Evolutionary conservation across 805 yeast genomes (phyloP), one percentile per base, ranked within the genome.

Genomic region (Lachancea sp.): DNA sequence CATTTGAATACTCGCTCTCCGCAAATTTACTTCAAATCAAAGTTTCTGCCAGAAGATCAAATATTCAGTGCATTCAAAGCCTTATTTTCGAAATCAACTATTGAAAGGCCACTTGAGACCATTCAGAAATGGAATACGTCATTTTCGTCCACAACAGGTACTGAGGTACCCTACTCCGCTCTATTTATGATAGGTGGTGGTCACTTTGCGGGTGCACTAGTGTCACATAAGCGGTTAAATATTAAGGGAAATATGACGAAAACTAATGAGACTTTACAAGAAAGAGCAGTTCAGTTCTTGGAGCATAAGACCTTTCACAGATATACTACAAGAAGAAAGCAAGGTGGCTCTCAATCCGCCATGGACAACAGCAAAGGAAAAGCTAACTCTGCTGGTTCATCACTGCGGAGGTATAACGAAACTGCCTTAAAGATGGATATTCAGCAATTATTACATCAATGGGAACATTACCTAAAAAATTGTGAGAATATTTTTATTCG

Each of bases 181-280:
- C 61, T 92, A 9, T 75, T 92, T 50, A 86, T 92, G 96, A 75
- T 92, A 39, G 97, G 97, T 12, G 97, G 97, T 32, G 98, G 98
- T 30, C 97, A 92, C 64, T 92, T 92, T 68, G 96, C 97, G 0
- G 98, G 92, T 15, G 96, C 96, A 0, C 83, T 92, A 31, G 71
- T 92, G 7, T 77, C 87, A 1, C 97, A 89, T 54, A 69, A 69
- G 36, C 80, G 75, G 18, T 66, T 68, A 37, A 68, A 67, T 29
- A 70, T 73, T 2, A 74, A 72, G 48, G 86, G 87, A 2, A 77
- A 77, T 46, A 66, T 69, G 5, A 72, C 69, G 16, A 64, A 68
- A 45, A 67, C 69, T 29, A 65, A 69, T 24, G 74, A 67, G 39
- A 70, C 73, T 11, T 56, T 73, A n/a, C 67, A 72, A 32, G 77